Percentiles rank a stretch among this genome's conserved stretches.
phyloP scores from a whole-genome alignment of 164 flowering plant genomes.

The Sedum album region DNA sequence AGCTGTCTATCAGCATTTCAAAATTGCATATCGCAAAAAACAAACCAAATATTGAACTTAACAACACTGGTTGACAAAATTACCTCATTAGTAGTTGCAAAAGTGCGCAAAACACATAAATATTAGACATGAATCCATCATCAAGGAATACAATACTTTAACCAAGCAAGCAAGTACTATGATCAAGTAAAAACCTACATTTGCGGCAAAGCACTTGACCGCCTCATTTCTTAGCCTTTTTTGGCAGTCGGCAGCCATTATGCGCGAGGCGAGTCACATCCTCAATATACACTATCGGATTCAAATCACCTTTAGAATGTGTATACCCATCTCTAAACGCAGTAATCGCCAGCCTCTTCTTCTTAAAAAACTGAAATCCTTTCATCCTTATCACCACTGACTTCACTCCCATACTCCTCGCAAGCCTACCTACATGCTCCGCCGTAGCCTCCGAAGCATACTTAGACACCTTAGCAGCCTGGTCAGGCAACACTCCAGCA shows the following conservation, averaged over 20 bases:
- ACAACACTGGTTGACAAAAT: too few species aligned
- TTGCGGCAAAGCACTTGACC: not conserved
- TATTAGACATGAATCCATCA: not conserved
- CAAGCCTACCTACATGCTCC: not conserved
- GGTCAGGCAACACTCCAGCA: constrained; percentile 1
- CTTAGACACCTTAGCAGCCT: not conserved
- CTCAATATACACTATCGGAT: constrained; percentile 4
- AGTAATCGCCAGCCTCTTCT: constrained; percentile 1
- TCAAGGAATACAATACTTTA: not conserved
- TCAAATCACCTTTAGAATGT: constrained; percentile 2
- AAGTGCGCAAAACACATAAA: not conserved
- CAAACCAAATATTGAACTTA: too few species aligned
- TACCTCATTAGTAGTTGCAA: not conserved
- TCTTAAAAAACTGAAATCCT: constrained; percentile 7
- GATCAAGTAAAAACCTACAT: not conserved
- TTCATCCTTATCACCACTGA: constrained; percentile 5
- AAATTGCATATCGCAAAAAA: too few species aligned
- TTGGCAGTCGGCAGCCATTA: constrained; percentile 4
- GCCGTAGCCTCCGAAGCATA: not conserved
- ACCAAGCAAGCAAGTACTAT: not conserved
- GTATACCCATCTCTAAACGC: constrained; percentile 7
- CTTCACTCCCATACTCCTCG: not conserved
- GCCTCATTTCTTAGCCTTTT: constrained; percentile 8
- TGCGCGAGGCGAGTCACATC: constrained; percentile 5
- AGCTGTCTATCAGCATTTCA: too few species aligned